Conservation (phyloP, 2,329 filamentous ascomycete species). For the Pseudocercospora crystallina region DNA sequence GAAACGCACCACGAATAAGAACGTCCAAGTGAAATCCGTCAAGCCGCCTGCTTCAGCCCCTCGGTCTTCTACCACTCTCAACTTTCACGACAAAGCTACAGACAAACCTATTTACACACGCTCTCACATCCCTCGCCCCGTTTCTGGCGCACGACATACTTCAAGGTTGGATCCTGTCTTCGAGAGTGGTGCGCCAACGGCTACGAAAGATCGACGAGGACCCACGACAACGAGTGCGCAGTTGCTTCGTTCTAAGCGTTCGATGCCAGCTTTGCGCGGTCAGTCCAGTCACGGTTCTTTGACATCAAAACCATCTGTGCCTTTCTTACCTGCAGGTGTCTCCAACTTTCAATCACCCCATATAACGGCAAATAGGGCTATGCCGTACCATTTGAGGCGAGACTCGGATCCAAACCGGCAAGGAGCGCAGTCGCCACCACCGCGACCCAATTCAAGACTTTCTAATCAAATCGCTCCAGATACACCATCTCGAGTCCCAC, state of each 20-base stretch:
- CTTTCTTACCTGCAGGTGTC: conserved; percentile 77
- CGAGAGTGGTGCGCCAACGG: conserved; percentile 77
- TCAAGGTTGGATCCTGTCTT: conserved; percentile 89
- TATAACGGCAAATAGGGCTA: conserved; percentile 62
- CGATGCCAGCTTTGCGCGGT: conserved; percentile 58
- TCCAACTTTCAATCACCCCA: conserved; percentile 77
- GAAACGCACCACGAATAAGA: conserved; percentile 84
- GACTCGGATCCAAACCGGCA: conserved; percentile 67
- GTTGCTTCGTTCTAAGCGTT: conserved; percentile 60
- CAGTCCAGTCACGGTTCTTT: conserved; percentile 43
- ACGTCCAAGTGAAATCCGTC: conserved; percentile 80
- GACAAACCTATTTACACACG: conserved; percentile 37
- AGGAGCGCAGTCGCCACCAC: conserved; percentile 43
- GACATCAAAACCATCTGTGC: conserved; percentile 62
- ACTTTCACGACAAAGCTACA: conserved; percentile 76
- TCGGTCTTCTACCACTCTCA: conserved; percentile 76
- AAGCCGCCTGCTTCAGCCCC: conserved; percentile 65
- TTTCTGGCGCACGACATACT: conserved; percentile 49
- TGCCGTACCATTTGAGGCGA: conserved; percentile 71
- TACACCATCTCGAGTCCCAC: conserved; percentile 47
- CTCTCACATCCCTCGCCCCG: conserved; percentile 78
- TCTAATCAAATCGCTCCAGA: conserved; percentile 50
- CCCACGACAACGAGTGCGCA: conserved; percentile 55
- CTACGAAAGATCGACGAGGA: conserved; percentile 57
- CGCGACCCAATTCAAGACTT: conserved; percentile 49